A percentile compares a stretch with the other conserved stretches of the same genome.
phyloP scores from a whole-genome alignment of 495 filamentous ascomycete genomes.

The Lasiosphaeriaceae sp. region DNA sequence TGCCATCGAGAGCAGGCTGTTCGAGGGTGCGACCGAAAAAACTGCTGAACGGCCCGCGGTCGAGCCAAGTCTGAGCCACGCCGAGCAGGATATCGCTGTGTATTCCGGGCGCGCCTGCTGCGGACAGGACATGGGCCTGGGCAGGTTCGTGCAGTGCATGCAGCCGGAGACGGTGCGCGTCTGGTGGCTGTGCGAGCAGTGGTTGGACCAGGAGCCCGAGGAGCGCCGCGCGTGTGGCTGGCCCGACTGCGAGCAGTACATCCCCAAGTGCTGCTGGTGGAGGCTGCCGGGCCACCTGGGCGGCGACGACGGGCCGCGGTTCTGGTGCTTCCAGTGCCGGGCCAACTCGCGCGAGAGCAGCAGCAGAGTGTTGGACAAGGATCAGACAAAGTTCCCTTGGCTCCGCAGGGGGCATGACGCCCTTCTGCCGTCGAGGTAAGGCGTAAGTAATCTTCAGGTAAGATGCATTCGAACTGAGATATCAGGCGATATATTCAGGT shows the following conservation, averaged over 20 bases:
- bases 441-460: no score
- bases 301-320: background rate
- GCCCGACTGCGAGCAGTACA: slow-evolving; percentile 14
- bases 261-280: slow-evolving; percentile 2
- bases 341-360: slow-evolving; percentile 9
- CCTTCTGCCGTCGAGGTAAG: background rate
- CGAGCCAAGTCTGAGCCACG: background rate
- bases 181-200: slow-evolving; percentile 8
- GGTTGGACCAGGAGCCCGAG: background rate
- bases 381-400: slow-evolving; percentile 4
- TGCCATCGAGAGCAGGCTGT: background rate
- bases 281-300: background rate
- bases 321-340: slow-evolving; percentile 9
- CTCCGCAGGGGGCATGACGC: background rate
- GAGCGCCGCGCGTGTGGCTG: slow-evolving; percentile 9
- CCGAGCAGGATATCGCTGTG: background rate
- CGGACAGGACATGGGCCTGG: slow-evolving; percentile 1
- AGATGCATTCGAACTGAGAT: no score
- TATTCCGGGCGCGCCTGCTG: slow-evolving; percentile 8
- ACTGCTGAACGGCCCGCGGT: background rate
- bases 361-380: background rate
- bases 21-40: no score
- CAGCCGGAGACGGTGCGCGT: background rate
- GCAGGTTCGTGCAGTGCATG: slow-evolving; percentile 8
- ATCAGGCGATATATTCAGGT: no score